phyloP scores from a whole-genome alignment of 805 yeast genomes.

The Candida cerambycidarum region DNA sequence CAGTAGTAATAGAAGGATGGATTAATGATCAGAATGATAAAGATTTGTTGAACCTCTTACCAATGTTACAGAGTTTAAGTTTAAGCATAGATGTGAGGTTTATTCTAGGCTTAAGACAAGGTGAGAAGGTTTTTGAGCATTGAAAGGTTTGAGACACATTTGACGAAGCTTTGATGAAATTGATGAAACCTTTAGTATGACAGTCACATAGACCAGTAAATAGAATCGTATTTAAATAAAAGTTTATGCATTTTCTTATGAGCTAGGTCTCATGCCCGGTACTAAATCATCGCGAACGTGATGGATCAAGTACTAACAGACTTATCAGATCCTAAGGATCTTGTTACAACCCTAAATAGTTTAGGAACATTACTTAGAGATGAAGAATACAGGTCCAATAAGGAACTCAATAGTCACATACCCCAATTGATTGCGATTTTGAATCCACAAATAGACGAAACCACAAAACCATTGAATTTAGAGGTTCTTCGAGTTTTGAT shows the following conservation, averaged over 20 bases:
- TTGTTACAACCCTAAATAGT: neutral
- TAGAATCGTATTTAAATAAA: no score
- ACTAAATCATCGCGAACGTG: no score
- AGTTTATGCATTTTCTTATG: no score
- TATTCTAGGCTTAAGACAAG: constrained; percentile 70
- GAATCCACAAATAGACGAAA: neutral
- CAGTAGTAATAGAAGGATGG: constrained; percentile 96
- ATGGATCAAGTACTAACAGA: neutral
- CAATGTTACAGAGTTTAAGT: constrained; percentile 73
- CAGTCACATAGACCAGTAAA: no score
- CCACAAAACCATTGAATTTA: constrained; percentile 7
- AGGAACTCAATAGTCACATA: neutral
- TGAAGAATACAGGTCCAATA: neutral
- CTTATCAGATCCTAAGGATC: neutral
- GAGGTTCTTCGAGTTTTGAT: constrained; percentile 31
- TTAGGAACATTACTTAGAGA: constrained; percentile 5
- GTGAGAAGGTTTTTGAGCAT: constrained; percentile 59
- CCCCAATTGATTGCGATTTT: neutral
- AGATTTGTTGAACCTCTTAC: constrained; percentile 77
- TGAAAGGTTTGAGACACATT: no score
- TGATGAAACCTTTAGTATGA: no score
- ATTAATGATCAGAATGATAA: constrained; percentile 92
- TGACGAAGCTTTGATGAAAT: no score
- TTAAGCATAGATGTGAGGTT: constrained; percentile 82
- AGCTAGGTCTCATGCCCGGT: no score